A percentile compares a stretch with the other conserved stretches of the same genome.
Conservation (phyloP, 345 rosid species). For the Acer campestre region DNA sequence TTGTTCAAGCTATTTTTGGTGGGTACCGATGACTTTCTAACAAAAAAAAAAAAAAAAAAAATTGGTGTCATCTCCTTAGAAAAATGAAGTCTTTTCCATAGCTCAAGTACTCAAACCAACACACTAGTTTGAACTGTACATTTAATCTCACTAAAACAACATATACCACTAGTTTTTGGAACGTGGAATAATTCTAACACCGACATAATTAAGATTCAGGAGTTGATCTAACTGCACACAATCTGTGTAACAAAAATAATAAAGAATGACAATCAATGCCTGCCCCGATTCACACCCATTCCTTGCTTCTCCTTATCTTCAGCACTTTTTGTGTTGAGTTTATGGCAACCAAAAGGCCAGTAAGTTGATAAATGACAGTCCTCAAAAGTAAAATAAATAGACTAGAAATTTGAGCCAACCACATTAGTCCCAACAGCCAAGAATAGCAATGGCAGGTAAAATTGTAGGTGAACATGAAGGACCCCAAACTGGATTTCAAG, state of each 20-base stretch:
- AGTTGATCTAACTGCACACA: conserved; percentile 12
- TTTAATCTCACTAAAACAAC: background rate
- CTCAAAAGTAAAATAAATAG: background rate
- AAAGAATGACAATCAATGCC: conserved; percentile 18
- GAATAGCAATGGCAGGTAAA: background rate
- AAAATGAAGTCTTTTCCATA: background rate
- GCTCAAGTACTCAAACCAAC: background rate
- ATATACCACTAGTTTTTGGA: background rate
- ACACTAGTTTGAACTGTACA: background rate
- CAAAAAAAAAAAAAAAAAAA: background rate
- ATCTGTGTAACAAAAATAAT: conserved; percentile 6
- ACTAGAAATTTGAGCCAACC: background rate
- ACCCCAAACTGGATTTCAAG: conserved; percentile 2
- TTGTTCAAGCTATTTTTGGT: too few relatives aligned
- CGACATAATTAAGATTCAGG: background rate
- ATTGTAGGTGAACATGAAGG: background rate
- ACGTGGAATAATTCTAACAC: background rate
- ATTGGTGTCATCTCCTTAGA: background rate
- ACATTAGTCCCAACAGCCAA: conserved; percentile 5
- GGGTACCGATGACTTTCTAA: too few relatives aligned
- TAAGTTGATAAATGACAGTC: background rate
- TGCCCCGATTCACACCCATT: background rate
- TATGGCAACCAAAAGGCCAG: background rate
- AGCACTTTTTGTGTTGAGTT: background rate
- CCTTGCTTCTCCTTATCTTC: background rate